Percentiles rank a stretch among this genome's conserved stretches.
Conservation (phyloP, 2,329 filamentous ascomycete genomes). For the Calonectria leucothoes region DNA sequence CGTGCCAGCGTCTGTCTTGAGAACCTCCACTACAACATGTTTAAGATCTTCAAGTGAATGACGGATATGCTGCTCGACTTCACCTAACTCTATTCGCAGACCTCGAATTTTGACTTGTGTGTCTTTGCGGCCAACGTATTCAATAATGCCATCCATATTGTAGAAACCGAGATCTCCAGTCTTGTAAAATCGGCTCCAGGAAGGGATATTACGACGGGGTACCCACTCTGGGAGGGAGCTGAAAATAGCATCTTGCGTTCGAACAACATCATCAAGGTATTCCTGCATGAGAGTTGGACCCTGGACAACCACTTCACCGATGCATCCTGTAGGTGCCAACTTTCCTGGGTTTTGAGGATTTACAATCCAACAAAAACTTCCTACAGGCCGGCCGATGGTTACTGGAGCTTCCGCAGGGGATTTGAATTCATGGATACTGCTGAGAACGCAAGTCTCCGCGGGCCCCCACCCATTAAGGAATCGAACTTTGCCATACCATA, state of each 20-base stretch:
- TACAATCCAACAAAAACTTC: conserved; percentile 46
- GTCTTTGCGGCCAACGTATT: conserved; percentile 62
- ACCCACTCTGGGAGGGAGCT: conserved; percentile 40
- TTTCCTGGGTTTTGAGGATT: neutral
- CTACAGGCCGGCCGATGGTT: neutral
- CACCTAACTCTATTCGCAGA: conserved; percentile 58
- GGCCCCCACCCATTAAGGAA: conserved; percentile 12
- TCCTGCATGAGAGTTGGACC: conserved; percentile 31
- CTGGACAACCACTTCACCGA: conserved; percentile 10
- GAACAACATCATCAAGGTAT: conserved; percentile 34
- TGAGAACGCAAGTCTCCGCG: conserved; percentile 1
- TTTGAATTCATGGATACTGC: conserved; percentile 2
- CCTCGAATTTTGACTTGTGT: conserved; percentile 68
- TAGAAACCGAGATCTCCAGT: conserved; percentile 42
- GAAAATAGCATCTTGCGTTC: conserved; percentile 42
- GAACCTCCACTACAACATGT: neutral
- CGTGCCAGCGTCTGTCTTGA: neutral
- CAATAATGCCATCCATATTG: conserved; percentile 48
- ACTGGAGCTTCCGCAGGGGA: neutral
- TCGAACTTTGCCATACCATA: conserved; percentile 9
- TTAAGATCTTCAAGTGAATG: neutral
- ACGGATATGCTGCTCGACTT: conserved; percentile 19
- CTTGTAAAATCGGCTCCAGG: conserved; percentile 27
- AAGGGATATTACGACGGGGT: conserved; percentile 23
- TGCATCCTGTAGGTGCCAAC: neutral